phyloP scores from a whole-genome alignment of 2,329 filamentous ascomycete species.

The Colletotrichum kahawae region DNA sequence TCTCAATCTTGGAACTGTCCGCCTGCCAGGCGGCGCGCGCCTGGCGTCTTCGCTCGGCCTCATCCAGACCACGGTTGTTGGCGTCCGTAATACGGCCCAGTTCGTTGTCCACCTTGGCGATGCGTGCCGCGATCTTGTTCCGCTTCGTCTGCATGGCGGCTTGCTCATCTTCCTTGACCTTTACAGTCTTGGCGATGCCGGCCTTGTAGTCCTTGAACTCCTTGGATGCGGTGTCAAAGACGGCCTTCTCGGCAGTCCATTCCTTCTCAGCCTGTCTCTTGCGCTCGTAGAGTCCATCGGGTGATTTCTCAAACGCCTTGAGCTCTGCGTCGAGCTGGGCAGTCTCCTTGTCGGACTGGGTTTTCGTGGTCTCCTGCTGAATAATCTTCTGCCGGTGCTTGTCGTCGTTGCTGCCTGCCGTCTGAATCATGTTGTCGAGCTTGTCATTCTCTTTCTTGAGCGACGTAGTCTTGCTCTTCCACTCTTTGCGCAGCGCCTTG shows the following conservation, averaged over 20 bases:
- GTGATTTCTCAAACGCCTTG: constrained; percentile 68
- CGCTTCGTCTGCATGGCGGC: constrained; percentile 68
- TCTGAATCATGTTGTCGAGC: constrained; percentile 68
- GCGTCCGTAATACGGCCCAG: constrained; percentile 73
- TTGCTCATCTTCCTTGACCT: constrained; percentile 68
- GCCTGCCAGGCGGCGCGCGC: constrained; percentile 52
- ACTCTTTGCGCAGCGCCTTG: constrained; percentile 76
- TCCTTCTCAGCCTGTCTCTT: constrained; percentile 60
- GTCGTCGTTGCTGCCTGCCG: constrained; percentile 76
- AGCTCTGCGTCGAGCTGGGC: constrained; percentile 61
- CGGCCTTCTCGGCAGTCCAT: constrained; percentile 60
- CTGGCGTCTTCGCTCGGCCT: constrained; percentile 64
- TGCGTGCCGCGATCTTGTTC: constrained; percentile 74
- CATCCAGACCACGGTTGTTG: constrained; percentile 68
- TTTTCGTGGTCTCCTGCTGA: constrained; percentile 77
- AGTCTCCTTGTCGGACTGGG: constrained; percentile 64
- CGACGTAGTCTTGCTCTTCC: constrained; percentile 70
- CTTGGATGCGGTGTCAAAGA: constrained; percentile 63
- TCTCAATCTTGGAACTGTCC: constrained; percentile 51
- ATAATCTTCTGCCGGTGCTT: constrained; percentile 76
- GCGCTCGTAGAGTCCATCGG: constrained; percentile 63
- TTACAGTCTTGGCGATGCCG: constrained; percentile 66
- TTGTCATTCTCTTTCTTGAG: constrained; percentile 77
- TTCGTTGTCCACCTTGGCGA: constrained; percentile 75
- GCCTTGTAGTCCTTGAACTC: constrained; percentile 63